Conservation (phyloP, 2,329 filamentous ascomycete genomes). For the Drechslerella coelobrocha region DNA sequence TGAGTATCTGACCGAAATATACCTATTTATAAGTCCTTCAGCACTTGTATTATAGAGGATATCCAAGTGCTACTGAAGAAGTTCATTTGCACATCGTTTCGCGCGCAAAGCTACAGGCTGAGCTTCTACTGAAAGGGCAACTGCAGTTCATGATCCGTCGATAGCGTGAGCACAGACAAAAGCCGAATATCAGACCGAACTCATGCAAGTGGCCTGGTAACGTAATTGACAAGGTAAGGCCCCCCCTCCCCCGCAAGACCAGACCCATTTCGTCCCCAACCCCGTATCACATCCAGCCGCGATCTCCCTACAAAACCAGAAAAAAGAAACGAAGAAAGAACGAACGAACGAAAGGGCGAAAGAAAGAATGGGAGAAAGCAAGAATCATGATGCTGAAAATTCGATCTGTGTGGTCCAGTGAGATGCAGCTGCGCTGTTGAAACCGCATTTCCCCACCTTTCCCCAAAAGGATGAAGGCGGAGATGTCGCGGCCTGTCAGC, state of each 20-base stretch:
- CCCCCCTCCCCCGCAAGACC: not conserved
- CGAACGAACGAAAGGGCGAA: too few relatives aligned
- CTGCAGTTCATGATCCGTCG: not conserved
- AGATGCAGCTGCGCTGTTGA: conserved; percentile 11
- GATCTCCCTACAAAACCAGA: too few relatives aligned
- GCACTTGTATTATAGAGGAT: too few relatives aligned
- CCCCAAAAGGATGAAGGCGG: conserved; percentile 37
- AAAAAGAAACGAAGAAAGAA: too few relatives aligned
- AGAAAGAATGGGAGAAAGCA: too few relatives aligned
- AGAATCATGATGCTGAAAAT: too few relatives aligned
- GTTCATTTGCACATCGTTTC: too few relatives aligned
- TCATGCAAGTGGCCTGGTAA: conserved; percentile 3
- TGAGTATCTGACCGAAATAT: too few relatives aligned
- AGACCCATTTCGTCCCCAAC: not conserved
- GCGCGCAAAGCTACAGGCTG: too few relatives aligned
- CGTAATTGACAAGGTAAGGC: conserved; percentile 2
- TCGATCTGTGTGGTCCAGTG: too few relatives aligned
- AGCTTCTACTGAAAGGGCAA: not conserved
- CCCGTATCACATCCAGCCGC: not conserved
- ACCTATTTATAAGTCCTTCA: too few relatives aligned
- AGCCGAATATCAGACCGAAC: conserved; percentile 5
- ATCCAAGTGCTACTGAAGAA: too few relatives aligned
- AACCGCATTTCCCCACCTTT: conserved; percentile 37
- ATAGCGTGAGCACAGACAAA: not conserved
- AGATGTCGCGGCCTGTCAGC: conserved; percentile 15